Evolutionary conservation across 441 rosid genomes (phyloP), one percentile per base, ranked within the genome.

Genomic region (Populus tomentosa): DNA sequence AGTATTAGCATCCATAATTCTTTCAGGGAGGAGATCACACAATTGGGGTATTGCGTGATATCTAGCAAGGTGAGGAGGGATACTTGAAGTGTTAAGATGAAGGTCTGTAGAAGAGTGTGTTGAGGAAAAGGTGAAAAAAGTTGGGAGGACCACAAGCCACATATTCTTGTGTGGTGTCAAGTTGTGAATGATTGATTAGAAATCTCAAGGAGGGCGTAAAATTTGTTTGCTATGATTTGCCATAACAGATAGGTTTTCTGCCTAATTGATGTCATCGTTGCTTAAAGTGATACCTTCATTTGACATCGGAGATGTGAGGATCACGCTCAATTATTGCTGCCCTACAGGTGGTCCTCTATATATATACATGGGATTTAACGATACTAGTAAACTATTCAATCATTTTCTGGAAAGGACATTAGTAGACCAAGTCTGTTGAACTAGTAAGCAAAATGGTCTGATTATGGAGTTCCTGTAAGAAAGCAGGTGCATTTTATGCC

Each of bases 1-100:
- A 73, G 76, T 67, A 62, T 38, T 83, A 33, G 85, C 68, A 70
- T 87, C 88, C 90, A 30, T 30, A 30, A 88, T 38, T 59, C 16
- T 28, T 14, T 26, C 23, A 75, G 61, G 66, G 70, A 71, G 75
- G 61, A 67, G 20, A 68, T 69, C 24, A 61, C 56, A 59, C 74
- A 64, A 33, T 77, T 73, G 79, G 63, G 75, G 42, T 62, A 66
- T 46, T 56, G 64, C 33, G 24, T 23, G 68, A 50, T 74, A 30
- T 16, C 35, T 68, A 20, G 81, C 71, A 74, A 64, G 40, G 42
- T 81, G 72, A 76, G 53, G 75, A 71, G 68, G 32, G 77, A 68
- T 69, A 78, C 71, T 86, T 72, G 81, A 71, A 72, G 78, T 75
- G 62, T 75, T 75, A 76, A 53, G 75, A 75, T 74, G 81, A 75